phyloP scores from a whole-genome alignment of 305 asterid species.

The Stenogyne calaminthoides region DNA sequence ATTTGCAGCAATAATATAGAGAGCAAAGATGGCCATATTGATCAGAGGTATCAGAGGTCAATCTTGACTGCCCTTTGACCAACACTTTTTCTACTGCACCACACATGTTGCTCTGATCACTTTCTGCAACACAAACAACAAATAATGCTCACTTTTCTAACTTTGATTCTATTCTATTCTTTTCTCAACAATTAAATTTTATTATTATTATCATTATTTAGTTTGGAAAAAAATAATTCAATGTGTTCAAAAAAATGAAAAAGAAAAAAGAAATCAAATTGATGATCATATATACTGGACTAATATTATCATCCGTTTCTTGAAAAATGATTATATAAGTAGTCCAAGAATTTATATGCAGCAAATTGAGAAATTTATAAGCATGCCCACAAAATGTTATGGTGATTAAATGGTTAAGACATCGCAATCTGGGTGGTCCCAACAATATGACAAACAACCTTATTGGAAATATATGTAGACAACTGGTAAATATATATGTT shows the following conservation, averaged over 20 bases:
- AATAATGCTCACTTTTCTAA: neutral
- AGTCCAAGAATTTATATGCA: neutral
- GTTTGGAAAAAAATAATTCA: no score
- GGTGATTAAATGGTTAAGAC: conserved; percentile 11
- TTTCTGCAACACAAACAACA: neutral
- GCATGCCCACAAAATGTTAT: conserved; percentile 9
- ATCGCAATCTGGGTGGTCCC: conserved; percentile 26
- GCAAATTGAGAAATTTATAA: neutral
- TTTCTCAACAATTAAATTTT: no score
- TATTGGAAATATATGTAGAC: neutral
- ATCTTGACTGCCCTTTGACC: conserved; percentile 22
- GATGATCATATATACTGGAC: neutral
- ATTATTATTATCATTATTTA: no score
- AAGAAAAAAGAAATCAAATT: no score
- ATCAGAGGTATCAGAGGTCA: conserved; percentile 15
- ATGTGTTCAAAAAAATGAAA: no score
- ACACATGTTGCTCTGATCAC: conserved; percentile 17
- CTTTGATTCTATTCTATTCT: neutral
- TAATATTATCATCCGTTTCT: neutral
- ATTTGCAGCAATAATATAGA: no score
- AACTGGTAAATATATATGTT: neutral
- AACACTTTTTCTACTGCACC: conserved; percentile 3
- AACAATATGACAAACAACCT: conserved; percentile 13
- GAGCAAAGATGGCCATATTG: neutral
- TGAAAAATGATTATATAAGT: neutral